These are phyloP conservation scores for Cutaneotrichosporon mucoides DNA, from an alignment of 1,284 basidiomycete species.

Conservation along the genomic window DNA sequence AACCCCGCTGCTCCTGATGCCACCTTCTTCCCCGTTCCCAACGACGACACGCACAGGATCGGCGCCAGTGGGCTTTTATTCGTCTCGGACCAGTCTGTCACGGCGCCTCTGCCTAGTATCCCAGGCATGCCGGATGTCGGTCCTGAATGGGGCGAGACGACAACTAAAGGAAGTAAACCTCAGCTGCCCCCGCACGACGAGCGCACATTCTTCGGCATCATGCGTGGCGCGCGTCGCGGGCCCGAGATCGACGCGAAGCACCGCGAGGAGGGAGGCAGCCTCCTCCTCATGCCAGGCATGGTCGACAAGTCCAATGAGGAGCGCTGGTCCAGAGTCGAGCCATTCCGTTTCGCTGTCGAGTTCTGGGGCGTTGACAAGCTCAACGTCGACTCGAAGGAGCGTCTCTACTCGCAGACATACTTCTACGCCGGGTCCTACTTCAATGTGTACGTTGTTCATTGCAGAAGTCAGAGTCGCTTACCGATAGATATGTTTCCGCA, in stretches of 20 bases:
- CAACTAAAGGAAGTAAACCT: conserved; percentile 10
- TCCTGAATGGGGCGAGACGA: conserved; percentile 23
- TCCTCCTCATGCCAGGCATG: conserved; percentile 11
- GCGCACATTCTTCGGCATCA: conserved; percentile 48
- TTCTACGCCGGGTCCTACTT: conserved; percentile 50
- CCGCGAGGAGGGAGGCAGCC: conserved; percentile 19
- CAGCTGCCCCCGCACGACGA: conserved; percentile 39
- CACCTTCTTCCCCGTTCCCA: conserved; percentile 65
- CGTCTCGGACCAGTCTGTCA: conserved; percentile 23
- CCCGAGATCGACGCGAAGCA: conserved; percentile 36
- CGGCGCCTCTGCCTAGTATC: conserved; percentile 16
- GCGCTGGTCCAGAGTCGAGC: conserved; percentile 53
- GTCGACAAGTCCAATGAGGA: conserved; percentile 20
- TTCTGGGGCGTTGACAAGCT: conserved; percentile 82
- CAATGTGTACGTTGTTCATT: conserved; percentile 55
- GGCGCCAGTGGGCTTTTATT: conserved; percentile 64
- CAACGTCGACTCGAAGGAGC: conserved; percentile 65
- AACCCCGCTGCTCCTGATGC: conserved; percentile 16
- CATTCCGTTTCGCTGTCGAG: conserved; percentile 75
- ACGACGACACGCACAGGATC: conserved; percentile 72
- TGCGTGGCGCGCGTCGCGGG: conserved; percentile 28
- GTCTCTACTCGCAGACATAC: conserved; percentile 54
- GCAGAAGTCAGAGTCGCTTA: neutral
- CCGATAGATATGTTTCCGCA: conserved; percentile 72
- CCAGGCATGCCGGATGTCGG: conserved; percentile 42